Evolutionary conservation across 1,284 basidiomycete species (phyloP).

Genomic region (Cronartium quercuum): DNA sequence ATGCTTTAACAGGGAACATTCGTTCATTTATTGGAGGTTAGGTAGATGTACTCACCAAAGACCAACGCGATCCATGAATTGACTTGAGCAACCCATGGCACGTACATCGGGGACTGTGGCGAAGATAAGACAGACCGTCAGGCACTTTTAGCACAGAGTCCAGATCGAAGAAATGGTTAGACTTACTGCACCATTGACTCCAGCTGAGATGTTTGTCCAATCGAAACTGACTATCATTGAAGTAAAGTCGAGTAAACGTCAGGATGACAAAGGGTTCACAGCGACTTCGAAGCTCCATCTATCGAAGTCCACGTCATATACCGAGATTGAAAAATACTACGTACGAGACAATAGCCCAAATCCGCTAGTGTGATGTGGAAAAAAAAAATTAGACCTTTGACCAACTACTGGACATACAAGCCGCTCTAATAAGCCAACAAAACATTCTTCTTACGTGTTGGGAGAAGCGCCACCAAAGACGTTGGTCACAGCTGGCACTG

Average conservation of each 20-base stretch:
- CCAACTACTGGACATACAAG: too few species aligned
- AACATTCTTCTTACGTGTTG: slow-evolving; percentile 37
- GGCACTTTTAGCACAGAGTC: not conserved
- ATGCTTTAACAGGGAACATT: not conserved
- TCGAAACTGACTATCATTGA: slow-evolving; percentile 29
- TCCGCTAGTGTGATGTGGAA: slow-evolving; percentile 4
- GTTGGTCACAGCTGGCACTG: slow-evolving; percentile 16
- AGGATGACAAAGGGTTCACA: not conserved
- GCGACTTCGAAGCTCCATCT: not conserved
- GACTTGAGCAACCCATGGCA: slow-evolving; percentile 39
- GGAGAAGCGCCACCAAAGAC: slow-evolving; percentile 36
- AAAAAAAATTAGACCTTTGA: too few species aligned
- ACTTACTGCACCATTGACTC: slow-evolving; percentile 39
- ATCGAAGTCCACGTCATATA: not conserved
- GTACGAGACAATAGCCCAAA: slow-evolving; percentile 36
- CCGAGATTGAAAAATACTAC: not conserved
- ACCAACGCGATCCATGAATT: slow-evolving; percentile 37
- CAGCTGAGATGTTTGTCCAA: slow-evolving; percentile 39
- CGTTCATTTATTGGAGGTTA: not conserved
- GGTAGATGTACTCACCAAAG: not conserved
- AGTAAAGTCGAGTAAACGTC: not conserved
- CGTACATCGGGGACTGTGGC: slow-evolving; percentile 39
- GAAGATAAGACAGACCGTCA: not conserved
- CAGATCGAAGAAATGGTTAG: not conserved
- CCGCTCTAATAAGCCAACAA: too few species aligned